A percentile compares a stretch with the other conserved stretches of the same genome.
Evolutionary conservation across 2,329 filamentous ascomycete genomes (phyloP).

Genomic region (Cordyceps farinosa): DNA sequence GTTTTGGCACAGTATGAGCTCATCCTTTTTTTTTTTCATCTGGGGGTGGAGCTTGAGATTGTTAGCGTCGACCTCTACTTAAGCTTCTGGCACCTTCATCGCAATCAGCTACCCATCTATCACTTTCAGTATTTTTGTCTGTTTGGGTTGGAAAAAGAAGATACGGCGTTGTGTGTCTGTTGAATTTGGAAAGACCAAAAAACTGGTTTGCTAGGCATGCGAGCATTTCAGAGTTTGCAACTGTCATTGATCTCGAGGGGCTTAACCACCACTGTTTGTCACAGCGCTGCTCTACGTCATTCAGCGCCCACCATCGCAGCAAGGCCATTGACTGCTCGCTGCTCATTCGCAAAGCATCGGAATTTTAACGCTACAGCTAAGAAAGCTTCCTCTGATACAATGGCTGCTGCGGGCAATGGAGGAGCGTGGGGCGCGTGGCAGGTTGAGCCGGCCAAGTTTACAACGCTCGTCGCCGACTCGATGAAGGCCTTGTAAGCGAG

Average conservation of each 20-base stretch:
- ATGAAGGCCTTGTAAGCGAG: constrained; percentile 74
- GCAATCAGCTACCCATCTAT: background rate
- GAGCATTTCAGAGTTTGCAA: background rate
- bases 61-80: background rate
- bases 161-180: background rate
- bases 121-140: background rate
- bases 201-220: background rate
- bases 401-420: constrained; percentile 22
- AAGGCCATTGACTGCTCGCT: background rate
- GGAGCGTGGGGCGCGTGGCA: constrained; percentile 40
- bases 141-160: background rate
- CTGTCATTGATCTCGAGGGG: background rate
- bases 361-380: background rate
- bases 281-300: background rate
- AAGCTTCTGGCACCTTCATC: constrained; percentile 9
- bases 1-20: constrained; percentile 34
- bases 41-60: constrained; percentile 12
- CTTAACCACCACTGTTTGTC: background rate
- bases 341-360: background rate
- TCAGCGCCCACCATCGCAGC: background rate
- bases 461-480: constrained; percentile 64
- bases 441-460: constrained; percentile 40
- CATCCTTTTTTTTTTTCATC: constrained; percentile 22
- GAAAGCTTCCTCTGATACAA: background rate
- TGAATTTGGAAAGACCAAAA: background rate